Evolutionary conservation across 192 early-diverging fungal species (phyloP).

Genomic region (Mortierella hygrophila): DNA sequence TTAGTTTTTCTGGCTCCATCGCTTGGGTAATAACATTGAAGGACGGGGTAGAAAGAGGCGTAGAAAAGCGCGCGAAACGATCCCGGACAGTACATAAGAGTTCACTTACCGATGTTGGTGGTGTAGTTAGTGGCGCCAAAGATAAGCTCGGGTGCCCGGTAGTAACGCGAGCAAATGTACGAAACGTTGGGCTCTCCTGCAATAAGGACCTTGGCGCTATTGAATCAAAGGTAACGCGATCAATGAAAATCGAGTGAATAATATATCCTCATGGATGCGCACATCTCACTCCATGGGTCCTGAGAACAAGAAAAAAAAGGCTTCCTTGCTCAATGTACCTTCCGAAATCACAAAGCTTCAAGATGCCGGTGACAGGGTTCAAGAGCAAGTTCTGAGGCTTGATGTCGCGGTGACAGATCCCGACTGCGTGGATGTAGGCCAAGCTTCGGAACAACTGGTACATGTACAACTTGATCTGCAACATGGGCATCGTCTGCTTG

Average conservation of each 20-base stretch:
- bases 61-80: no score
- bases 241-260: background rate
- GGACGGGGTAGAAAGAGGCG: background rate
- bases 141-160: conserved; percentile 96
- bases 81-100: background rate
- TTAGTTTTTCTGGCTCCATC: background rate
- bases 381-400: conserved; percentile 99
- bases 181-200: conserved; percentile 98
- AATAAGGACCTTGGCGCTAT: conserved; percentile 92
- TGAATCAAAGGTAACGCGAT: background rate
- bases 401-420: conserved; percentile 99
- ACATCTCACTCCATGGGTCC: background rate
- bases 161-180: conserved; percentile 98
- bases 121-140: conserved; percentile 97
- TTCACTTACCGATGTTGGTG: conserved; percentile 72
- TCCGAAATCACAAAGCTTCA: conserved; percentile 99
- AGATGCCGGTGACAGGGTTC: conserved; percentile 87
- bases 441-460: conserved; percentile 98
- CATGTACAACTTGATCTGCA: conserved; percentile 97
- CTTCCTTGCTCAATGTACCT: conserved; percentile 46
- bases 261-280: background rate
- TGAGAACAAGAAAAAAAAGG: no score
- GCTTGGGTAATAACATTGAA: background rate
- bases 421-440: conserved; percentile 96
- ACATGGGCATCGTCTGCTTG: conserved; percentile 95